Evolutionary conservation across 352 stramenopile genomes (phyloP).

Genomic region (Phytophthora vignae): DNA sequence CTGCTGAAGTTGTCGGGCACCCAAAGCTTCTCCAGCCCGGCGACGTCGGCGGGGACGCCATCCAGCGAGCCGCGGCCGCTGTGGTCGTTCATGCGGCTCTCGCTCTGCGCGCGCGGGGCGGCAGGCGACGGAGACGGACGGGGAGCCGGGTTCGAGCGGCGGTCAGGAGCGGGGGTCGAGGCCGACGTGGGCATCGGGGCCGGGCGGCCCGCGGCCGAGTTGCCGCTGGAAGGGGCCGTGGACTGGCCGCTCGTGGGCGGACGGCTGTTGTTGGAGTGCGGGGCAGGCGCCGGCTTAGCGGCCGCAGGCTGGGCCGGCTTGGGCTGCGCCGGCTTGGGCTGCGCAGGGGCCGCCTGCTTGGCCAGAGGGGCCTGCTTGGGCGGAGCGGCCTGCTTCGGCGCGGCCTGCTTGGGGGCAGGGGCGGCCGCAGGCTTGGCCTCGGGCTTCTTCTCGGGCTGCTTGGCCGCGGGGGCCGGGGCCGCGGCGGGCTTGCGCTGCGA

Average conservation of each 20-base stretch:
- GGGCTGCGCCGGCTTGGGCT: constrained; percentile 12
- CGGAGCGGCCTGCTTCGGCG: constrained; percentile 17
- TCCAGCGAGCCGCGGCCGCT: constrained; percentile 62
- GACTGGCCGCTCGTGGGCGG: constrained; percentile 44
- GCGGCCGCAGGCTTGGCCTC: constrained; percentile 8
- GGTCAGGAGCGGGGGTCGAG: constrained; percentile 34
- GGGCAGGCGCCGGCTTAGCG: constrained; percentile 15
- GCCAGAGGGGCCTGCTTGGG: constrained; percentile 16
- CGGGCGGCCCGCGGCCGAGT: constrained; percentile 7
- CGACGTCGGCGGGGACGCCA: constrained; percentile 59
- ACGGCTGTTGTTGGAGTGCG: constrained; percentile 26
- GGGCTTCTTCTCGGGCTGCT: constrained; percentile 31
- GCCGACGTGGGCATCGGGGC: constrained; percentile 31
- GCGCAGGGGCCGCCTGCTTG: constrained; percentile 7
- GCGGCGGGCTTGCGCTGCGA: constrained; percentile 51
- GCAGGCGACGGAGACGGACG: constrained; percentile 10
- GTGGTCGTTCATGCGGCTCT: constrained; percentile 40
- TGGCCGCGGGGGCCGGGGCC: constrained; percentile 8
- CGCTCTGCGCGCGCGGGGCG: constrained; percentile 35
- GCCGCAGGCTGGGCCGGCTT: constrained; percentile 16
- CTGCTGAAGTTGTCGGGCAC: constrained; percentile 88
- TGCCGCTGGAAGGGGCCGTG: constrained; percentile 38
- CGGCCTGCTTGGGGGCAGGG: constrained; percentile 17
- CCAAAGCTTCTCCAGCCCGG: constrained; percentile 86
- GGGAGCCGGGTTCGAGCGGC: constrained; percentile 19